Evolutionary conservation across 2,329 filamentous ascomycete genomes (phyloP).

Genomic region (Tolypocladium guangdongense): DNA sequence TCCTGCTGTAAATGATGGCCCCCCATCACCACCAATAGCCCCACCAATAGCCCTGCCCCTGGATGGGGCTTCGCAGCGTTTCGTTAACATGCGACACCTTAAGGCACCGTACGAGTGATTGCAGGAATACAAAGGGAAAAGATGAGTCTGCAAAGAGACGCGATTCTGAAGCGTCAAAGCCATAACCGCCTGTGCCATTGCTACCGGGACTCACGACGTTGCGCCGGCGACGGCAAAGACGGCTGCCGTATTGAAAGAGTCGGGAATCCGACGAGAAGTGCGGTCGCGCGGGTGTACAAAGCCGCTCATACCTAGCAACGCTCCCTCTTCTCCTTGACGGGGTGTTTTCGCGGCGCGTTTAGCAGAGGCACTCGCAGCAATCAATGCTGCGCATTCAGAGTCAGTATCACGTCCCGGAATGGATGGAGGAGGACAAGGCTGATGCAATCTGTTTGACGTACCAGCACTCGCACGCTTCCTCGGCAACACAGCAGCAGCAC

Average conservation of each 20-base stretch:
- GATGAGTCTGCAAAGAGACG: background rate
- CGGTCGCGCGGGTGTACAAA: background rate
- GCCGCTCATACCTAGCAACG: background rate
- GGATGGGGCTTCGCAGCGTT: background rate
- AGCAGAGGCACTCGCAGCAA: slow-evolving; percentile 30
- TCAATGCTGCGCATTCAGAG: slow-evolving; percentile 18
- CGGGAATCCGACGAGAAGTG: background rate
- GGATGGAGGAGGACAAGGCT: background rate
- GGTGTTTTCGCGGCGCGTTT: slow-evolving; percentile 5
- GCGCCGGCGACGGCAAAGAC: background rate
- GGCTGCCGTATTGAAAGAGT: background rate
- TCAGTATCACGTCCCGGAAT: background rate
- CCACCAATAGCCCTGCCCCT: background rate
- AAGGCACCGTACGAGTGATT: background rate
- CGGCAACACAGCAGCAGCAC: slow-evolving; percentile 39
- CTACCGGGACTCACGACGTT: background rate
- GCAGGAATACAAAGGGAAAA: background rate
- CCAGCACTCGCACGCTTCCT: slow-evolving; percentile 41
- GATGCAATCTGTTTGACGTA: slow-evolving; percentile 13
- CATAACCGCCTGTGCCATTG: background rate
- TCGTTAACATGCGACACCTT: background rate
- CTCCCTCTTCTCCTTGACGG: background rate
- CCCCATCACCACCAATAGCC: background rate
- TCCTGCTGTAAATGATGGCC: background rate
- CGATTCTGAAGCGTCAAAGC: background rate